phyloP scores from a whole-genome alignment of 495 filamentous ascomycete species.

The Lasiosphaeriaceae sp. region DNA sequence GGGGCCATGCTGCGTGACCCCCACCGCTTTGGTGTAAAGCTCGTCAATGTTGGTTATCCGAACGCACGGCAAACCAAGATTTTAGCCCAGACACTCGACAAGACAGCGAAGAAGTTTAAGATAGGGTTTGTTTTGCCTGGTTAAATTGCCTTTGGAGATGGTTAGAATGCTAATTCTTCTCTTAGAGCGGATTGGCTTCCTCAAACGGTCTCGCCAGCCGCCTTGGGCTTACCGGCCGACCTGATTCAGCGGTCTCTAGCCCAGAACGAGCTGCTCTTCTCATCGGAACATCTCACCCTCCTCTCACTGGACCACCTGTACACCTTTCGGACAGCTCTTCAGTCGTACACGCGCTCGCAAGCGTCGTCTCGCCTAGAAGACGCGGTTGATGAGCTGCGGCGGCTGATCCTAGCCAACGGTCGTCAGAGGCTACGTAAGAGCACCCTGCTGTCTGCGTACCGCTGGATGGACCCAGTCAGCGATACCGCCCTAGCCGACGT shows the following conservation, averaged over 20 bases:
- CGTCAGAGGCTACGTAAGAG: slow-evolving; percentile 55
- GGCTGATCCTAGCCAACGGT: slow-evolving; percentile 57
- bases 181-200: slow-evolving; percentile 38
- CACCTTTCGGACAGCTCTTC: slow-evolving; percentile 64
- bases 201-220: slow-evolving; percentile 26
- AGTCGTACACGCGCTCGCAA: slow-evolving; percentile 48
- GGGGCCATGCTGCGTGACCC: slow-evolving; percentile 16
- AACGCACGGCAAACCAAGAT: slow-evolving; percentile 35
- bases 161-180: background rate
- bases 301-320: slow-evolving; percentile 69
- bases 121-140: slow-evolving; percentile 28
- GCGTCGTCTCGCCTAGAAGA: slow-evolving; percentile 54
- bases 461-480: slow-evolving; percentile 52
- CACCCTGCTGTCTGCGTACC: slow-evolving; percentile 58
- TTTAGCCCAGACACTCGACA: slow-evolving; percentile 35
- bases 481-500: slow-evolving; percentile 53
- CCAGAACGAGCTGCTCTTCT: slow-evolving; percentile 68
- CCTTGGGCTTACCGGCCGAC: slow-evolving; percentile 42
- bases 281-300: slow-evolving; percentile 63
- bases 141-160: background rate
- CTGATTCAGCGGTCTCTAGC: slow-evolving; percentile 61
- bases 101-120: slow-evolving; percentile 42
- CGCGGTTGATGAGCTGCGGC: slow-evolving; percentile 54
- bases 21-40: slow-evolving; percentile 35
- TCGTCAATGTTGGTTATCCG: slow-evolving; percentile 32